phyloP scores from a whole-genome alignment of 2,329 filamentous ascomycete genomes.

The Magnaporthales sp. region DNA sequence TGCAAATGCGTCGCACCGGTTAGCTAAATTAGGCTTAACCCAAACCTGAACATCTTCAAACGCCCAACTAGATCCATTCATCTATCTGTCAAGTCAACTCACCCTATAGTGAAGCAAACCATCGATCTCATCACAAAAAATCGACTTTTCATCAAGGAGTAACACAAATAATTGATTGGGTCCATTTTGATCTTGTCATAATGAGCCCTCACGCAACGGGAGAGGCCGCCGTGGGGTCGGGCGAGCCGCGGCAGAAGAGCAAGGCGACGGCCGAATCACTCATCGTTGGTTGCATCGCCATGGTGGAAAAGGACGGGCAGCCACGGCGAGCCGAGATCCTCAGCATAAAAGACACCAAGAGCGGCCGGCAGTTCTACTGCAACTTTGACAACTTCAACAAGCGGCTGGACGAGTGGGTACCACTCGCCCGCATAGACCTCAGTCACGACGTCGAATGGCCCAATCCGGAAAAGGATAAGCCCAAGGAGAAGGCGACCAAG shows the following conservation, averaged over 20 bases:
- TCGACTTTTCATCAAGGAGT: neutral
- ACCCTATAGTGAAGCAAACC: neutral
- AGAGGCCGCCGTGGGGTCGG: conserved; percentile 47
- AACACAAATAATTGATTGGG: neutral
- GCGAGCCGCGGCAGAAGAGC: conserved; percentile 59
- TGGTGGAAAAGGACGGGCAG: conserved; percentile 65
- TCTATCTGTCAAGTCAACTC: neutral
- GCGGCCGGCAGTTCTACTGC: conserved; percentile 83
- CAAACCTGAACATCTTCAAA: neutral
- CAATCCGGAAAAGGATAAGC: conserved; percentile 73
- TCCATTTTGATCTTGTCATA: conserved; percentile 24
- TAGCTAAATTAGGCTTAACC: neutral
- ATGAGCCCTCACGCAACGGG: conserved; percentile 43
- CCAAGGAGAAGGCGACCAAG: conserved; percentile 76
- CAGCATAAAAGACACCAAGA: conserved; percentile 86
- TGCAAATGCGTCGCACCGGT: neutral
- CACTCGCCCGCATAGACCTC: conserved; percentile 74
- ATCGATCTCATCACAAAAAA: neutral
- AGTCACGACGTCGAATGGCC: conserved; percentile 94
- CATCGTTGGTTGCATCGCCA: conserved; percentile 52
- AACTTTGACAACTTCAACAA: conserved; percentile 99
- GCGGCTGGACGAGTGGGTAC: conserved; percentile 75
- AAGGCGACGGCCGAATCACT: conserved; percentile 80
- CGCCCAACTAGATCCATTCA: neutral
- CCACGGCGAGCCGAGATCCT: conserved; percentile 90